These are phyloP conservation scores for Tuctoria greenei DNA, from an alignment of 176 grass and related monocot genomes.

Conservation along the genomic window DNA sequence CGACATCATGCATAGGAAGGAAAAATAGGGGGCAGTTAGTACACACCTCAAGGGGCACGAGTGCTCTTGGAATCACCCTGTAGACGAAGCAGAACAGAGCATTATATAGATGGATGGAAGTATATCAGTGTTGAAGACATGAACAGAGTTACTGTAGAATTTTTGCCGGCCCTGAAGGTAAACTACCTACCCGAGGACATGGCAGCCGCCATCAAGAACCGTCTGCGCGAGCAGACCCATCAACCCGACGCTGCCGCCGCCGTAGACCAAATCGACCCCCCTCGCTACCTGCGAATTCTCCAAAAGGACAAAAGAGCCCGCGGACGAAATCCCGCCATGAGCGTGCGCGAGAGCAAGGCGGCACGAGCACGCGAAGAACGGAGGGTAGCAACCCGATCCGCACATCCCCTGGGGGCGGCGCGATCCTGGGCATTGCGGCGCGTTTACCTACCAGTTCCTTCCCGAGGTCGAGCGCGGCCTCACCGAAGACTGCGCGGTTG, in stretches of 20 bases:
- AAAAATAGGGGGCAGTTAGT: constrained; percentile 8
- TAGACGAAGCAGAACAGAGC: constrained; percentile 27
- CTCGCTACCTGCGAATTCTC: constrained; percentile 52
- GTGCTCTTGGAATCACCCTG: constrained; percentile 95
- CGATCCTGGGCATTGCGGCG: not conserved
- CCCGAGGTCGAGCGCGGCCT: constrained; percentile 87
- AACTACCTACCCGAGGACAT: constrained; percentile 67
- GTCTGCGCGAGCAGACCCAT: constrained; percentile 95
- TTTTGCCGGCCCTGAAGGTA: not conserved
- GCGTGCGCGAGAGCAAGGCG: constrained; percentile 9
- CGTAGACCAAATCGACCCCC: constrained; percentile 86
- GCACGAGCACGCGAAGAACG: not conserved
- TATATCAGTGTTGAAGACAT: not conserved
- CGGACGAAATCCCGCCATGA: constrained; percentile 24
- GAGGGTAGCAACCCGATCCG: not conserved
- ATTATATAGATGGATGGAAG: not conserved
- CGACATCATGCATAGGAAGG: not conserved
- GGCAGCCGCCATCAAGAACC: constrained; percentile 78
- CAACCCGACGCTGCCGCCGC: constrained; percentile 90
- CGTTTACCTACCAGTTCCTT: constrained; percentile 66
- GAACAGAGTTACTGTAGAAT: not conserved
- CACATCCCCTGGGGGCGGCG: too few species aligned
- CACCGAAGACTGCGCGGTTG: constrained; percentile 67
- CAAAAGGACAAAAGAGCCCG: not conserved
- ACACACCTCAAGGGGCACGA: constrained; percentile 84